Percentiles rank a stretch among this genome's conserved stretches.
Evolutionary conservation across 345 rosid genomes (phyloP).

Genomic region (Eutrema japonicum): DNA sequence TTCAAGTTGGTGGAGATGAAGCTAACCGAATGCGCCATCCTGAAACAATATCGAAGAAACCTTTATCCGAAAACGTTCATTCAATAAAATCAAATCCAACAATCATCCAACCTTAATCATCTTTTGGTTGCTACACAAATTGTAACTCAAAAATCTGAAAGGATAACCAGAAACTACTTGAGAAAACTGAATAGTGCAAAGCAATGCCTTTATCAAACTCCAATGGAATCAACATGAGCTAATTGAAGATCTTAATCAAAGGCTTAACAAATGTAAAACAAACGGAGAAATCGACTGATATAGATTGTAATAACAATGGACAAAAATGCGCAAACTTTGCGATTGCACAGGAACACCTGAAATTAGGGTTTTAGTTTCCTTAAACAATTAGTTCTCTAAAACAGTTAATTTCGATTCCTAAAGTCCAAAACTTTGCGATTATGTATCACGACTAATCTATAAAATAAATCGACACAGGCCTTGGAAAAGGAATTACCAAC

Average conservation of each 20-base stretch:
- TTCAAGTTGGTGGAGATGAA: slow-evolving; percentile 42
- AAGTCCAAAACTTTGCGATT: not conserved
- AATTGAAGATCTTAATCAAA: not conserved
- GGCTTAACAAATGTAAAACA: not conserved
- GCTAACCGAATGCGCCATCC: slow-evolving; percentile 55
- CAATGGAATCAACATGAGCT: not conserved
- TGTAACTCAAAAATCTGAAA: slow-evolving; percentile 6
- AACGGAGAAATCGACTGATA: not conserved
- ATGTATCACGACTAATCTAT: not conserved
- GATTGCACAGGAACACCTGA: not conserved
- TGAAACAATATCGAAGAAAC: slow-evolving; percentile 21
- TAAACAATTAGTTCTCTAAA: not conserved
- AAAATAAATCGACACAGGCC: not conserved
- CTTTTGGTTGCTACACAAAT: not conserved
- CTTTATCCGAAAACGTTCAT: not conserved
- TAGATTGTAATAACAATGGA: not conserved
- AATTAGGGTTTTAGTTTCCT: not conserved
- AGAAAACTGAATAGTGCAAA: not conserved
- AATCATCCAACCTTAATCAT: not conserved
- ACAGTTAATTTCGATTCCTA: not conserved
- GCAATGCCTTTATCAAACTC: not conserved
- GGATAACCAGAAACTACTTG: not conserved
- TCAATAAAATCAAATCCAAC: not conserved
- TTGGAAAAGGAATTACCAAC: slow-evolving; percentile 4
- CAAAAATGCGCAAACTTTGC: not conserved